A percentile compares a stretch with the other conserved stretches of the same genome.
Conservation (phyloP, 2,329 filamentous ascomycete species). For the Venturiaceae sp. region DNA sequence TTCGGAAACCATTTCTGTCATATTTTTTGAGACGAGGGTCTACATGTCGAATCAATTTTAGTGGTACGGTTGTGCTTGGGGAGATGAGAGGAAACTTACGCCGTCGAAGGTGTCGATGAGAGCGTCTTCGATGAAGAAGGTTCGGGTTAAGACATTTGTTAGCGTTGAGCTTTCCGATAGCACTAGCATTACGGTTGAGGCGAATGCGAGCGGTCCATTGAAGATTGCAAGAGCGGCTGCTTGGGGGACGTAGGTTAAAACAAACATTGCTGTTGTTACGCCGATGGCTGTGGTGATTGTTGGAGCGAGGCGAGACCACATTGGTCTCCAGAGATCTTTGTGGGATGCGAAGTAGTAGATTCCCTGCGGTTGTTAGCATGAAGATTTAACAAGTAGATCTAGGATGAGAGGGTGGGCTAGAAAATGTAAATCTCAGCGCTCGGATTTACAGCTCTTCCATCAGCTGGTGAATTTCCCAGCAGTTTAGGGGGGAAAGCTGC, state of each 20-base stretch:
- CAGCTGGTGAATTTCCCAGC: too few species aligned
- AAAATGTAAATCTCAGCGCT: too few species aligned
- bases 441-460: too few species aligned
- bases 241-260: conserved; percentile 79
- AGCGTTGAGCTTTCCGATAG: conserved; percentile 39
- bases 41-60: conserved; percentile 5
- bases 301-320: conserved; percentile 45
- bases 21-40: conserved; percentile 43
- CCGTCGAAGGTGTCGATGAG: conserved; percentile 86
- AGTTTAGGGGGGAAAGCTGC: too few species aligned
- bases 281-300: conserved; percentile 61
- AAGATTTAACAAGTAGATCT: neutral
- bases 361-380: conserved; percentile 31
- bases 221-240: conserved; percentile 73
- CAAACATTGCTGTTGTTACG: conserved; percentile 74
- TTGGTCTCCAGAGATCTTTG: conserved; percentile 48
- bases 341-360: conserved; percentile 51
- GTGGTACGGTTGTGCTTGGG: neutral
- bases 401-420: neutral
- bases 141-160: conserved; percentile 48
- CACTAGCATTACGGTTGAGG: conserved; percentile 61
- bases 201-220: conserved; percentile 70
- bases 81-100: conserved; percentile 19
- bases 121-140: conserved; percentile 71
- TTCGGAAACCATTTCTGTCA: conserved; percentile 51